Evolutionary conservation across 495 filamentous ascomycete species (phyloP), one percentile per base, ranked within the genome.

Genomic region (Penicillium macrosclerotiorum): DNA sequence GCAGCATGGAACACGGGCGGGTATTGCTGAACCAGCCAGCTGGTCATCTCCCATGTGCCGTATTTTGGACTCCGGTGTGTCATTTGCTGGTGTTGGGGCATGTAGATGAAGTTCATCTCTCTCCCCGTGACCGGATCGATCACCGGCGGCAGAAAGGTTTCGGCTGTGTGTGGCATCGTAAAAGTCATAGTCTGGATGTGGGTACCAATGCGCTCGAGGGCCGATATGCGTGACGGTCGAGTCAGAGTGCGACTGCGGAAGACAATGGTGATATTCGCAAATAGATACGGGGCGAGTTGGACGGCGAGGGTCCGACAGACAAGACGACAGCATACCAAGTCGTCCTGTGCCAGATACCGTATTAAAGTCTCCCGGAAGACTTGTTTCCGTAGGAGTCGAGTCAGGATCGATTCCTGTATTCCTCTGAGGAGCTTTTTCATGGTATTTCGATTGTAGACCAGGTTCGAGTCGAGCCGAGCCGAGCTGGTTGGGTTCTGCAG

Each of bases 1-100:
- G 88, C 86, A 4, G 87, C 83, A 54, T 91, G 88, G 68, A 91
- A 93, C 5, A 91, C 65, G 5, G 88, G 84, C 26, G 85, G 83
- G 54, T 89, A 91, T 61, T 91, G 88, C 54, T 85, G 77, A 26
- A 86, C 83, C 27, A 91, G 74, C 35, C 90, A 67, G 57, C 89
- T 84, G 35, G 71, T 77, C 63, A 78, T 73, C 43, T 74, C 82
- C 78, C 56, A 80, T 55, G 69, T 72, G 29, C 78, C 84, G 57
- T 90, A 90, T 57, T 83, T 88, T 32, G 81, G 80, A 67, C 62
- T 50, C 63, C 67, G 59, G 62, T 57, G 36, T 64, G 72, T 31
- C 62, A 76, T 48, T 17, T 41, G 14, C 18, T 36, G 33, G 19
- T 38, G 33, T n/a, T 86, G 82, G 12, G 87, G 87, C 45, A 76